Conservation (phyloP, 169 alveolate genomes). For the Plasmodium relictum region DNA sequence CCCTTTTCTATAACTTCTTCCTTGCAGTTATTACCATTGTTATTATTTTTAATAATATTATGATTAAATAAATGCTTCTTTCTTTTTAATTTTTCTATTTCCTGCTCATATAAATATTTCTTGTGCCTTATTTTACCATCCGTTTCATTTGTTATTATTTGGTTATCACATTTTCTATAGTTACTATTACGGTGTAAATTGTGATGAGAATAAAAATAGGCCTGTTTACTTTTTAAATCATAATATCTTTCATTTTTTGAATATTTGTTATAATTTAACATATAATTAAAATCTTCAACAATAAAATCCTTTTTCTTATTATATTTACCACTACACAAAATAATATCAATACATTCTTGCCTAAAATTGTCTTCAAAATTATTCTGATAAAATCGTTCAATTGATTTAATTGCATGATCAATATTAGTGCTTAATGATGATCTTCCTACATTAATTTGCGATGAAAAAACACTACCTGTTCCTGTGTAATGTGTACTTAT, state of each 20-base stretch:
- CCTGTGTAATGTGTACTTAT: constrained; percentile 94
- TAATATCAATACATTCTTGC: constrained; percentile 91
- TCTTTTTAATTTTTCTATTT: not conserved
- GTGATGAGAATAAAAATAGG: not conserved
- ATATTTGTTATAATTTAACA: constrained; percentile 35
- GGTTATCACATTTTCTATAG: not conserved
- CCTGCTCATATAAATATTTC: not conserved
- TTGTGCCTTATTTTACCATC: not conserved
- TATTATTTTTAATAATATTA: too few relatives aligned
- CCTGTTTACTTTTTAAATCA: too few relatives aligned
- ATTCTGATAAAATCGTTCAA: constrained; percentile 90
- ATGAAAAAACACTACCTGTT: constrained; percentile 94
- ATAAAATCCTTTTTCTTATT: constrained; percentile 54
- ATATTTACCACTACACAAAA: constrained; percentile 83
- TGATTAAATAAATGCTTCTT: not conserved
- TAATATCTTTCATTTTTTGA: too few relatives aligned
- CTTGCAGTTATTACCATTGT: not conserved
- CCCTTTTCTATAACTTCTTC: not conserved
- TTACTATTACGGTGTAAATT: not conserved
- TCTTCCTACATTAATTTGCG: constrained; percentile 93
- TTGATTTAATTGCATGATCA: constrained; percentile 89
- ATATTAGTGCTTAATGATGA: constrained; percentile 90
- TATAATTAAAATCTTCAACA: constrained; percentile 39
- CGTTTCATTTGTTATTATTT: not conserved
- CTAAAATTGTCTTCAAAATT: constrained; percentile 90